Evolutionary conservation across 345 rosid genomes (phyloP), one percentile per base, ranked within the genome.

Genomic region (Barbarea vulgaris): DNA sequence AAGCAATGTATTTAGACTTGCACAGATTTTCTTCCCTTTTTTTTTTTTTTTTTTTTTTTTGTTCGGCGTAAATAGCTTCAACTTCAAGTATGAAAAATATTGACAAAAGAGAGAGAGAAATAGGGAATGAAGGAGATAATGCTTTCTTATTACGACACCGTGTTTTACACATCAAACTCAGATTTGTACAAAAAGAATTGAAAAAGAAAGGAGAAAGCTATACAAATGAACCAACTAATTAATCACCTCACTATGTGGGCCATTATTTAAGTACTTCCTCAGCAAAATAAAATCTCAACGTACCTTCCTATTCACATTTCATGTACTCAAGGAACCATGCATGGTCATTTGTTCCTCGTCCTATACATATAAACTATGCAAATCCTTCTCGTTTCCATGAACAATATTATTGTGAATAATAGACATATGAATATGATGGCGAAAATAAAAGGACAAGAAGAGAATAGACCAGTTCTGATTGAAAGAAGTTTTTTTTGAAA

Each of bases 301-400:
- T 70, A 70, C 51, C 66, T 63, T 76, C 52, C 65, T 77, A 70
- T 70, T 70, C 76, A 77, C 76, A 70, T 70, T 77, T 77, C 64
- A 69, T 70, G 30, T 69, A 42, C 69, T 69, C 13, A 52, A 31
- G 54, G 15, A 75, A 51, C 69, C 79, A 61, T 76, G 69, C 79
- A 76, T 36, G 60, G 22, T 63, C 30, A 65, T 50, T 73, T 19
- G 34, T 41, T 66, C 60, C 52, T 54, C 66, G 1, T 44, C 57
- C 56, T 64, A 42, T 24, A 56, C 11, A 56, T 64, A 73, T 61
- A 15, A 60, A 25, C 59, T 72, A 65, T 51, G 39, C 51, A 62
- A 51, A 14, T 24, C 11, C 18, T 51, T 61, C 41, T 52, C n/a
- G 42, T 34, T 41, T 28, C 54, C 33, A 53, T 34, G 65, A 75